A percentile compares a stretch with the other conserved stretches of the same genome.
phyloP scores from a whole-genome alignment of 23 red algal species.

The Chondrus crispus region DNA sequence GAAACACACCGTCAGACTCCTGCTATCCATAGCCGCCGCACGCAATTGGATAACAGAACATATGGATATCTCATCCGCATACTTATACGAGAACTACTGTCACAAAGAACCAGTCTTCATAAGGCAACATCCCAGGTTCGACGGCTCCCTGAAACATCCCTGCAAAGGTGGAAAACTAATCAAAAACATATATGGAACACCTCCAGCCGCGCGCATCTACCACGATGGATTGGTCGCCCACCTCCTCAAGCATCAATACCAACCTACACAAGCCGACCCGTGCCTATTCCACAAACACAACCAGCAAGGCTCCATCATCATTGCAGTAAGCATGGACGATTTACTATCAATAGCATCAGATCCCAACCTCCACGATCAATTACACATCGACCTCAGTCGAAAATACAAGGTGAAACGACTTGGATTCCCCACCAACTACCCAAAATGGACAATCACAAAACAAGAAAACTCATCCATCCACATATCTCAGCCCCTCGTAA shows the following conservation, averaged over 20 bases:
- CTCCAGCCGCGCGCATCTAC: not conserved
- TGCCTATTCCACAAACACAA: not conserved
- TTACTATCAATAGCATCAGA: not conserved
- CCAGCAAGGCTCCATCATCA: not conserved
- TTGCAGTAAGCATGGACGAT: constrained; percentile 23
- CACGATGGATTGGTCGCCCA: not conserved
- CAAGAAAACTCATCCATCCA: not conserved
- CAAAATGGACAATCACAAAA: not conserved
- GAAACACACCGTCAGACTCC: not conserved
- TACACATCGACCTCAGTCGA: not conserved
- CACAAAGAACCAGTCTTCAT: constrained; percentile 21
- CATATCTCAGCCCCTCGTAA: not conserved
- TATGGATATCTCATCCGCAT: constrained; percentile 32
- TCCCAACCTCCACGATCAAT: not conserved
- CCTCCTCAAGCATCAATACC: not conserved
- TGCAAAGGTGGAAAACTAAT: not conserved
- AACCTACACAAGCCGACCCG: constrained; percentile 3
- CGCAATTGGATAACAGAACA: not conserved
- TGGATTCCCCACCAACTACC: not conserved
- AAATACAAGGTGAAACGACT: not conserved
- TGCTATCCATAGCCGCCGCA: not conserved
- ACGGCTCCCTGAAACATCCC: not conserved
- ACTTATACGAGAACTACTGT: not conserved
- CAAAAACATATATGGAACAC: constrained; percentile 19
- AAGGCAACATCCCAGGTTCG: not conserved